Conservation (phyloP, 139 green algal genomes). For the Diplosphaera chodatii region DNA sequence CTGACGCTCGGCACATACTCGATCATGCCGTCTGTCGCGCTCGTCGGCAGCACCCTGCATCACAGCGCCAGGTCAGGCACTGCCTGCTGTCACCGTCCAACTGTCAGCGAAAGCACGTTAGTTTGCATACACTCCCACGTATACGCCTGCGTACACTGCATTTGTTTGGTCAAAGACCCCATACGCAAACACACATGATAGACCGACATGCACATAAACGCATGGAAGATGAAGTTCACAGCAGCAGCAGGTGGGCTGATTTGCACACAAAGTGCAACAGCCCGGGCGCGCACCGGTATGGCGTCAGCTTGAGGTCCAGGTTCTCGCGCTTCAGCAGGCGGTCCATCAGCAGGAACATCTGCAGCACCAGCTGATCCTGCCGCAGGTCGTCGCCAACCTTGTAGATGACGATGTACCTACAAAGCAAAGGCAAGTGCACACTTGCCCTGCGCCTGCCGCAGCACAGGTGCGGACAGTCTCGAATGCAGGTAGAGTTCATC, state of each 20-base stretch:
- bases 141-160: no score
- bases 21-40: conserved; percentile 79
- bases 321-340: conserved; percentile 90
- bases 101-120: no score
- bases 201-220: no score
- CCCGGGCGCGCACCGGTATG: conserved; percentile 73
- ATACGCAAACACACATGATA: no score
- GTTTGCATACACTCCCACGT: no score
- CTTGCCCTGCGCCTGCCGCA: not conserved
- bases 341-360: conserved; percentile 97
- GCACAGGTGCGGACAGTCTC: no score
- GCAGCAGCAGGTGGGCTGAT: no score
- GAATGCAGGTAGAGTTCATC: no score
- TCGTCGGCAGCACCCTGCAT: conserved; percentile 76
- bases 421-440: not conserved
- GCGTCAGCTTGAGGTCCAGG: conserved; percentile 85
- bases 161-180: no score
- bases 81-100: not conserved
- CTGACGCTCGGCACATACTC: conserved; percentile 84
- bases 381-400: conserved; percentile 97
- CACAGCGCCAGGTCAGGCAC: no score
- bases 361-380: conserved; percentile 79
- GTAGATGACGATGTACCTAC: conserved; percentile 75
- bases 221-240: no score
- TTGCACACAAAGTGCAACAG: no score